phyloP scores from a whole-genome alignment of 352 stramenopile species.

The Aphanomyces euteiches region DNA sequence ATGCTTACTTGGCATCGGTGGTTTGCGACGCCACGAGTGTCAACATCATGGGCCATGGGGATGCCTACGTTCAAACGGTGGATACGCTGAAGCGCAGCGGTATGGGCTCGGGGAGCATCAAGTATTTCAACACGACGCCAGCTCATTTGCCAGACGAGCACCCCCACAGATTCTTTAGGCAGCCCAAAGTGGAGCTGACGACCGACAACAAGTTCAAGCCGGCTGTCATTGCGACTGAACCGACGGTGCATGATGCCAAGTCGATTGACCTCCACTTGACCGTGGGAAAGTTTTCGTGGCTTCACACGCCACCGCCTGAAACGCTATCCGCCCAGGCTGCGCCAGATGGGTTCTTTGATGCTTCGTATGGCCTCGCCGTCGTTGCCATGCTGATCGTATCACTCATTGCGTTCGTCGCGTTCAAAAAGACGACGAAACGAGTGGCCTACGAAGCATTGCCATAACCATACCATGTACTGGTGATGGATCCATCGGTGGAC shows the following conservation, averaged over 20 bases:
- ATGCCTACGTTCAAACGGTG: constrained; percentile 20
- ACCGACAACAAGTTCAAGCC: neutral
- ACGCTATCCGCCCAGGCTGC: too few species aligned
- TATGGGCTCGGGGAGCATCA: constrained; percentile 19
- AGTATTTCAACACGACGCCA: constrained; percentile 27
- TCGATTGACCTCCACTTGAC: neutral
- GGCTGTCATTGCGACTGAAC: neutral
- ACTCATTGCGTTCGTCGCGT: constrained; percentile 1
- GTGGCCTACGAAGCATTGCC: neutral
- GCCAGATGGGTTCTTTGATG: too few species aligned
- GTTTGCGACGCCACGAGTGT: constrained; percentile 3
- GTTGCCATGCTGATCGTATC: neutral
- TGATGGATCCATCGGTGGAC: neutral
- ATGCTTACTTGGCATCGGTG: constrained; percentile 12
- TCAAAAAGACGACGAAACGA: neutral
- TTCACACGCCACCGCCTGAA: too few species aligned
- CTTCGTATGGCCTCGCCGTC: neutral
- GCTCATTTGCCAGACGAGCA: constrained; percentile 8
- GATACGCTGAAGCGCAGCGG: constrained; percentile 3
- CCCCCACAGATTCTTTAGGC: neutral
- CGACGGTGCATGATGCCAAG: neutral
- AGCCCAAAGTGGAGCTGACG: neutral
- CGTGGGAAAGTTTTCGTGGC: constrained; percentile 5
- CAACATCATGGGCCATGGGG: constrained; percentile 8
- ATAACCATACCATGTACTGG: neutral